phyloP scores from a whole-genome alignment of 208 protist species.

The Tritrichomonas foetus region DNA sequence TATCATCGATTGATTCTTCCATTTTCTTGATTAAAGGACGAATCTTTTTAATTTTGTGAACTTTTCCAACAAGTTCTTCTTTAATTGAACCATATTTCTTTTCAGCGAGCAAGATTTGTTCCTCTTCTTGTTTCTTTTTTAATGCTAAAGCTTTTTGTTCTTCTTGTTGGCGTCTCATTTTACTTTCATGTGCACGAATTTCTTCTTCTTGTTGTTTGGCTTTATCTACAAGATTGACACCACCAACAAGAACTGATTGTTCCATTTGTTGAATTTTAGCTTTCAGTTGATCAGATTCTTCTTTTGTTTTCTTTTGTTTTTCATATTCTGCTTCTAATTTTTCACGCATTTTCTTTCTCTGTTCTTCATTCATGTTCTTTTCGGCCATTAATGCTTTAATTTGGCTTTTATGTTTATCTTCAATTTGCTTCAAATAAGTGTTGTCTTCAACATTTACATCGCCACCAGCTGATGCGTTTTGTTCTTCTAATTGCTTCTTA shows the following conservation, averaged over 20 bases:
- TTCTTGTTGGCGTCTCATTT: neutral
- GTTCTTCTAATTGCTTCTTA: constrained; percentile 54
- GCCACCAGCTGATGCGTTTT: constrained; percentile 32
- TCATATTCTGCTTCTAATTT: neutral
- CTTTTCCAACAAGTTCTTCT: neutral
- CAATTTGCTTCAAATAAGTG: neutral
- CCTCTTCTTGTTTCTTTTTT: neutral
- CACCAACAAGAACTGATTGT: neutral
- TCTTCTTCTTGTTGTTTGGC: neutral
- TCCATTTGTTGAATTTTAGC: neutral
- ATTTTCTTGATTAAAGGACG: neutral
- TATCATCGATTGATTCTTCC: neutral
- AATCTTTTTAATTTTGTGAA: neutral
- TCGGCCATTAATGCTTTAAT: neutral
- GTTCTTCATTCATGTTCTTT: constrained; percentile 38
- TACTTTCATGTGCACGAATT: neutral
- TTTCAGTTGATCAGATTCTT: neutral
- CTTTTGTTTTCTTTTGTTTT: neutral
- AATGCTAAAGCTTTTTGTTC: neutral
- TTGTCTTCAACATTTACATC: neutral
- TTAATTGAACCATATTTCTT: constrained; percentile 29
- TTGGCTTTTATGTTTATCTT: neutral
- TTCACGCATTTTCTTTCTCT: constrained; percentile 34
- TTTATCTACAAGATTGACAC: neutral
- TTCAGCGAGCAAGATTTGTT: neutral